Percentiles rank a stretch among this genome's conserved stretches.
phyloP scores from a whole-genome alignment of 495 filamentous ascomycete species.

The Penicillium mononematosum region DNA sequence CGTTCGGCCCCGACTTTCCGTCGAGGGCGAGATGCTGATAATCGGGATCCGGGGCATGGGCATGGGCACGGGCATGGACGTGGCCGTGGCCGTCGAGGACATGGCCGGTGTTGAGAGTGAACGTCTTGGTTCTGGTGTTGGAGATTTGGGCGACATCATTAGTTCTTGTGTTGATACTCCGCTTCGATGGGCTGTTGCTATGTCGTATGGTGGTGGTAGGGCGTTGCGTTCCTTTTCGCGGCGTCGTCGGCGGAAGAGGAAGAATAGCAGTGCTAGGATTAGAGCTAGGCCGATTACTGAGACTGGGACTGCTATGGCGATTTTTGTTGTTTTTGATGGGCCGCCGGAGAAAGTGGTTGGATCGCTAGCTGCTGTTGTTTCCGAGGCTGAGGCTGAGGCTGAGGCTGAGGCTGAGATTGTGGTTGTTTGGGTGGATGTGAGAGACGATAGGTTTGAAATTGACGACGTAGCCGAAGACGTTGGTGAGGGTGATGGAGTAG shows the following conservation, averaged over 20 bases:
- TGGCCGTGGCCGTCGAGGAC: neutral
- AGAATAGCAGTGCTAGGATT: slow-evolving; percentile 28
- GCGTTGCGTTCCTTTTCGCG: slow-evolving; percentile 15
- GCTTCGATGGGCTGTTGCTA: slow-evolving; percentile 11
- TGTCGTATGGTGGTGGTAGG: slow-evolving; percentile 14
- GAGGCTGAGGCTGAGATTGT: neutral
- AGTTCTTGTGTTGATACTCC: slow-evolving; percentile 23
- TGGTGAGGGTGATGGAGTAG: neutral
- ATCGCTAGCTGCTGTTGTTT: slow-evolving; percentile 1
- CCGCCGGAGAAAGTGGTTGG: slow-evolving; percentile 10
- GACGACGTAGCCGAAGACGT: neutral
- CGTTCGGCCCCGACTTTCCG: slow-evolving; percentile 1
- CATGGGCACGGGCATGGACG: neutral
- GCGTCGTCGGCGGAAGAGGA: slow-evolving; percentile 27
- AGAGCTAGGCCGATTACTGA: slow-evolving; percentile 32
- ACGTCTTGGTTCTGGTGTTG: neutral
- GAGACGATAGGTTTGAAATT: neutral
- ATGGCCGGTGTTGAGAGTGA: neutral
- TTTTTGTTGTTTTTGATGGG: slow-evolving; percentile 28
- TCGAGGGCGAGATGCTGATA: slow-evolving; percentile 11
- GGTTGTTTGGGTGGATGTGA: neutral
- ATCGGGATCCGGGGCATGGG: slow-evolving; percentile 10
- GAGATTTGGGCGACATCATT: slow-evolving; percentile 10
- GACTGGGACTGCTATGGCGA: slow-evolving; percentile 42
- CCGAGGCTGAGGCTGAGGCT: neutral